A percentile compares a stretch with the other conserved stretches of the same genome.
Conservation (phyloP, 495 filamentous ascomycete species). For the Cryomyces antarcticus region DNA sequence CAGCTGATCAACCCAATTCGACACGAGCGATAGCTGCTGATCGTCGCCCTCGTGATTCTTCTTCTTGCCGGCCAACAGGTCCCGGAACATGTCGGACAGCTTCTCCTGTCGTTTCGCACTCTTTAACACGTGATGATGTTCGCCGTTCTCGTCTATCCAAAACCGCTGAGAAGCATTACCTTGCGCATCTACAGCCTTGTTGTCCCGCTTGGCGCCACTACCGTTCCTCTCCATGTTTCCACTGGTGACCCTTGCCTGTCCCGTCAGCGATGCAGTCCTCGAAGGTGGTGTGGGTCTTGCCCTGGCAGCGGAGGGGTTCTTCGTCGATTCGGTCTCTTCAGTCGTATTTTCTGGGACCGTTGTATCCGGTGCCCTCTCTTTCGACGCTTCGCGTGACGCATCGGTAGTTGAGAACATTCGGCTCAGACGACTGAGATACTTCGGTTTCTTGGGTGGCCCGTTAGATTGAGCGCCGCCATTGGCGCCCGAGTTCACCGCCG, state of each 20-base stretch:
- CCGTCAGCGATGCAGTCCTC: slow-evolving; percentile 8
- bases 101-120: slow-evolving; percentile 85
- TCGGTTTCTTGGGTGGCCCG: slow-evolving; percentile 16
- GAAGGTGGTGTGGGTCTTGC: slow-evolving; percentile 8
- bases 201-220: slow-evolving; percentile 10
- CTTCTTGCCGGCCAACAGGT: slow-evolving; percentile 55
- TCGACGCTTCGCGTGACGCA: background rate
- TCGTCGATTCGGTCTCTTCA: background rate
- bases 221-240: slow-evolving; percentile 12
- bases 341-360: slow-evolving; percentile 1
- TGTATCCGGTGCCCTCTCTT: slow-evolving; percentile 8
- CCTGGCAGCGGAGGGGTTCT: background rate
- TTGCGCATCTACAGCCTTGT: slow-evolving; percentile 7
- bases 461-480: slow-evolving; percentile 4
- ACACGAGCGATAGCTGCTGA: slow-evolving; percentile 79
- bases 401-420: slow-evolving; percentile 20
- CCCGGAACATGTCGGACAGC: slow-evolving; percentile 73
- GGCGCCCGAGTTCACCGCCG: background rate
- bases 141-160: slow-evolving; percentile 37
- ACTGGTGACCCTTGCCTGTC: background rate
- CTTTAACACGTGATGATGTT: slow-evolving; percentile 73
- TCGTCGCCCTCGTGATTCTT: slow-evolving; percentile 52
- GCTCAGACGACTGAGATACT: slow-evolving; percentile 17
- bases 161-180: slow-evolving; percentile 31
- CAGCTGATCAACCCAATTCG: slow-evolving; percentile 87